Evolutionary conservation across 2,329 filamentous ascomycete genomes (phyloP), one percentile per base, ranked within the genome.

Genomic region (Epichloe hybrida): DNA sequence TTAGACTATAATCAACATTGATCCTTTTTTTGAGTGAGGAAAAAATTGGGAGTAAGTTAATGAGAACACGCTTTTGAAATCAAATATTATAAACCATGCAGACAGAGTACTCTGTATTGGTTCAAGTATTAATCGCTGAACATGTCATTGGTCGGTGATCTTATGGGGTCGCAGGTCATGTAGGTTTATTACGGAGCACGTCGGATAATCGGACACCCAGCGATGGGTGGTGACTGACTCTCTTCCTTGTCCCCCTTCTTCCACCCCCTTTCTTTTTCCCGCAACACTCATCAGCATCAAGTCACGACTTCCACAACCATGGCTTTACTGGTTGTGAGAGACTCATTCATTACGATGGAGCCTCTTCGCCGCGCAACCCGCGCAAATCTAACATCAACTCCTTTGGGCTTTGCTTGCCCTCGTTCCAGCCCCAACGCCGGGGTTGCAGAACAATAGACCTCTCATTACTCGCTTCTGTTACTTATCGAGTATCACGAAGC

Each of bases 361-460:
- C 8, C 4, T 36, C 13, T 13, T 13, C 15, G 15, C 15, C 27
- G 9, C 20, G 20, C 41, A 21, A 15, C 39, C 41, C 27, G 9
- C 20, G 27, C 41, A 31, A 15, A 35, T 41, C 49, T 37, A 5
- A 34, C 4, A n/a, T 49, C 45, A 12, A 46, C n/a, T n/a, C 23
- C 5, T 17, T 37, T 48, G 21, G 46, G 46, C 37, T 38, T 40
- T 37, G 11, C 43, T 5, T 49, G 46, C 41, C 41, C 52, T 23
- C 20, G 48, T 40, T 38, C 46, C 23, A 49, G 66, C 73, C 75
- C 75, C 73, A 76, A 73, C 60, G 73, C 54, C 57, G 74, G 74
- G 74, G 73, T 74, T 54, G 59, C 59, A 55, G 62, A 59, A 58
- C 60, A 72, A 60, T 77, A 71, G 68, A 55, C 55, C 51, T 47